Percentiles rank a stretch among this genome's conserved stretches.
phyloP scores from a whole-genome alignment of 495 filamentous ascomycete species.

The Xylaria scruposa region DNA sequence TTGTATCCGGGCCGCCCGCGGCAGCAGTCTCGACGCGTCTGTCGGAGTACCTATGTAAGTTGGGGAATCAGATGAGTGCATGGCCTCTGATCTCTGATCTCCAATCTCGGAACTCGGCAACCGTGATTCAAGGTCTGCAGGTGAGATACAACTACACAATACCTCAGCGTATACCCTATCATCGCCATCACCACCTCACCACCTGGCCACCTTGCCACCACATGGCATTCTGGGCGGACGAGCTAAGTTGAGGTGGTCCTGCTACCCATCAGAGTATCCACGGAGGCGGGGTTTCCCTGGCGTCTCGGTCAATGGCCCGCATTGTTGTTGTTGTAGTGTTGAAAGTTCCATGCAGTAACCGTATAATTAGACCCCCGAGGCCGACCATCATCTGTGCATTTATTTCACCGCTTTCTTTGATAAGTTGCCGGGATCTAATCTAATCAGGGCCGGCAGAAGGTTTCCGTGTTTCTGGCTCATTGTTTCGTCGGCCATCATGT shows the following conservation, averaged over 20 bases:
- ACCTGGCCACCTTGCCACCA: slow-evolving; percentile 1
- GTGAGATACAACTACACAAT: slow-evolving; percentile 7
- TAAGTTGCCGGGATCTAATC: neutral
- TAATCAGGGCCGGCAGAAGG: neutral
- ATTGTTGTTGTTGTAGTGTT: neutral
- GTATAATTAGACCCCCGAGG: neutral
- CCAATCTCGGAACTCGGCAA: slow-evolving; percentile 16
- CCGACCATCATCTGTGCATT: neutral
- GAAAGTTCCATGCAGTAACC: slow-evolving; percentile 5
- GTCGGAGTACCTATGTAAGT: neutral
- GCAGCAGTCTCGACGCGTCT: slow-evolving; percentile 12
- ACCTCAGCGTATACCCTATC: neutral
- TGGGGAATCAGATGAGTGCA: neutral
- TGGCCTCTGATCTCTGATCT: neutral
- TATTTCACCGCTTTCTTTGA: slow-evolving; percentile 16
- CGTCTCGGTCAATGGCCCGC: neutral
- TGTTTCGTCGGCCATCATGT: neutral
- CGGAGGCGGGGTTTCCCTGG: neutral
- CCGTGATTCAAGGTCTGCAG: slow-evolving; percentile 1
- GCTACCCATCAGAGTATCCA: neutral
- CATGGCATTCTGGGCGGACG: slow-evolving; percentile 1
- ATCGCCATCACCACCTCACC: neutral
- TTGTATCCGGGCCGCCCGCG: neutral
- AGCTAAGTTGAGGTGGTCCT: neutral
- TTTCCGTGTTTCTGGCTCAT: neutral